These are phyloP conservation scores for Euphrasia arctica DNA, from an alignment of 305 asterid genomes.

Conservation along the genomic window DNA sequence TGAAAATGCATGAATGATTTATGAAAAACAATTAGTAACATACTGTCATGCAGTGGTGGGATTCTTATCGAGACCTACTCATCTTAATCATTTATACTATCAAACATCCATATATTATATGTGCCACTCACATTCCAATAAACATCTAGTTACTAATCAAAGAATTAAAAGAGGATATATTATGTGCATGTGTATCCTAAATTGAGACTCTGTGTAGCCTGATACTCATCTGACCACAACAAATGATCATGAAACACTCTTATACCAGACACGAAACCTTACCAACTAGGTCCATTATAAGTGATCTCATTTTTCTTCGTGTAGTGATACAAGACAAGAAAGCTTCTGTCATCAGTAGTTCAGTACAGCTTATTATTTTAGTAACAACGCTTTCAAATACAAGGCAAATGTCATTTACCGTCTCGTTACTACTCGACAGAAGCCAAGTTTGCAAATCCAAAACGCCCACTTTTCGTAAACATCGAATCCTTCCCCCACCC, in stretches of 20 bases:
- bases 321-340: neutral
- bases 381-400: too few relatives aligned
- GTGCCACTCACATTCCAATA: neutral
- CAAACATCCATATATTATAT: too few relatives aligned
- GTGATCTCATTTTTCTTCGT: neutral
- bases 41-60: neutral
- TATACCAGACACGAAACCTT: neutral
- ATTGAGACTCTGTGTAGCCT: too few relatives aligned
- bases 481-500: neutral
- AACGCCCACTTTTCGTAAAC: neutral
- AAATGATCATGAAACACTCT: neutral
- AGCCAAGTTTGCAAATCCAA: neutral
- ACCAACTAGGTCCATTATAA: neutral
- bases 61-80: neutral
- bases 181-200: too few relatives aligned
- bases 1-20: slow-evolving; percentile 5
- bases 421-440: neutral
- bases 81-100: neutral
- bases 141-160: neutral
- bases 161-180: too few relatives aligned
- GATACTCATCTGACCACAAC: too few relatives aligned
- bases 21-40: neutral
- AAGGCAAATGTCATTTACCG: neutral
- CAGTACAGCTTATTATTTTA: neutral
- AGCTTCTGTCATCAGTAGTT: neutral